These are phyloP conservation scores for Rehmannia glutinosa DNA, from an alignment of 257 asterid genomes.

Conservation along the genomic window DNA sequence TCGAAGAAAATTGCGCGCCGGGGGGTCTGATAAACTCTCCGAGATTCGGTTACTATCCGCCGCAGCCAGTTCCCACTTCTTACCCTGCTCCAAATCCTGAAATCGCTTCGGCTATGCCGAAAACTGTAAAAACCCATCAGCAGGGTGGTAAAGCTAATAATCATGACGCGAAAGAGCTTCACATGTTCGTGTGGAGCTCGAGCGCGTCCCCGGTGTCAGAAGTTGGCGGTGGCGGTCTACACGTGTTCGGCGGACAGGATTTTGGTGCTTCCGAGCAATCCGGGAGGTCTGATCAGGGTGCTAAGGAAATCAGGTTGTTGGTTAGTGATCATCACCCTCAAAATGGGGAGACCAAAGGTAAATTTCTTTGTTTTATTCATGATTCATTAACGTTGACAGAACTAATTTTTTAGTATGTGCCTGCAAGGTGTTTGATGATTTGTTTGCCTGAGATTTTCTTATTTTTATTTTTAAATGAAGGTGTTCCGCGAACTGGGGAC, in stretches of 20 bases:
- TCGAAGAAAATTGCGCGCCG: conserved; percentile 74
- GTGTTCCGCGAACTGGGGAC: conserved; percentile 61
- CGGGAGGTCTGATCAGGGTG: conserved; percentile 74
- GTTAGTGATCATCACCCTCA: conserved; percentile 76
- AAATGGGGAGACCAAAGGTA: conserved; percentile 81
- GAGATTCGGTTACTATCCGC: conserved; percentile 61
- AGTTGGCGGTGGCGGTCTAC: conserved; percentile 35
- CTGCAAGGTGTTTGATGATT: conserved; percentile 21
- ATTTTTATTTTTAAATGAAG: conserved; percentile 20
- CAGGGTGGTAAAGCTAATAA: conserved; percentile 35
- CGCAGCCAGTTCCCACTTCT: conserved; percentile 45
- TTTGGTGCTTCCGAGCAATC: conserved; percentile 58
- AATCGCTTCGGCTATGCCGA: conserved; percentile 51
- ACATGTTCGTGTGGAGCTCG: conserved; percentile 97
- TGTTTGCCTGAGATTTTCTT: neutral
- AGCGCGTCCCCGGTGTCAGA: conserved; percentile 94
- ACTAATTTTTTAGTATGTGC: neutral
- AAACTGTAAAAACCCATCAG: conserved; percentile 32
- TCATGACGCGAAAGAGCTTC: conserved; percentile 84
- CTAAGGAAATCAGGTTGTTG: conserved; percentile 84
- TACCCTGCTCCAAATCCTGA: conserved; percentile 97
- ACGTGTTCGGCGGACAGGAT: conserved; percentile 48
- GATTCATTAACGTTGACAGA: neutral
- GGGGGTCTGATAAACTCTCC: conserved; percentile 65
- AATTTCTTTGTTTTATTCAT: neutral